These are phyloP conservation scores for Apiotrichum akiyoshidainum DNA, from an alignment of 1,284 basidiomycete species.

Conservation along the genomic window DNA sequence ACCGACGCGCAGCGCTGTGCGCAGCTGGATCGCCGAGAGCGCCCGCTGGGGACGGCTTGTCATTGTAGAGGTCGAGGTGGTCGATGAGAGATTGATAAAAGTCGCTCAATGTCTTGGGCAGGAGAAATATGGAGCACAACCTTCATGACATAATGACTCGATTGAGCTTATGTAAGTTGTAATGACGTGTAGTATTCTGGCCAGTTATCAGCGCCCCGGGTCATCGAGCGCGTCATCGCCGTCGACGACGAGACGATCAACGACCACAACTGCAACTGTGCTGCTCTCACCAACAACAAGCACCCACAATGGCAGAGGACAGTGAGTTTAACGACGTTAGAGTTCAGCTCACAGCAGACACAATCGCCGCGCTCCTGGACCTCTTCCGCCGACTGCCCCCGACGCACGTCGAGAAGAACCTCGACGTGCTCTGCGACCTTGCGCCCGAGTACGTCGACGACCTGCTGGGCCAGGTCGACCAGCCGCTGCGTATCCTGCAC, in stretches of 20 bases:
- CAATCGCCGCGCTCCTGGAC: constrained; percentile 83
- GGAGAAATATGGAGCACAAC: too few relatives aligned
- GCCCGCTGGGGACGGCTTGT: background rate
- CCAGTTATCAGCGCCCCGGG: too few relatives aligned
- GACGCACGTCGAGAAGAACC: constrained; percentile 82
- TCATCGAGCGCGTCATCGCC: too few relatives aligned
- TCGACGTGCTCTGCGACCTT: constrained; percentile 73
- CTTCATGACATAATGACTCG: too few relatives aligned
- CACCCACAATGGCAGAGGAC: constrained; percentile 19
- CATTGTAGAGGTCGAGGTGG: background rate
- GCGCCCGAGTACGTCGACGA: constrained; percentile 96
- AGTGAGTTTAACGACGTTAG: constrained; percentile 9
- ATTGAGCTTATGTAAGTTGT: too few relatives aligned
- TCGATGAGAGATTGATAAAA: background rate
- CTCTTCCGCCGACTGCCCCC: constrained; percentile 93
- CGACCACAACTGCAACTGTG: too few relatives aligned
- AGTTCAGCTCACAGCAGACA: constrained; percentile 13
- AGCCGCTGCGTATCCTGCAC: constrained; percentile 77
- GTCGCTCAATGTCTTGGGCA: background rate
- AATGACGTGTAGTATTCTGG: too few relatives aligned
- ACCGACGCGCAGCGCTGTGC: background rate
- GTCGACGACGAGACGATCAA: too few relatives aligned
- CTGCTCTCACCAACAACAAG: background rate
- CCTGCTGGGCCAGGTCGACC: constrained; percentile 89
- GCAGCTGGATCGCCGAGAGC: background rate